Evolutionary conservation across 352 stramenopile species (phyloP), one percentile per base, ranked within the genome.

Genomic region (Pythium dissimile): DNA sequence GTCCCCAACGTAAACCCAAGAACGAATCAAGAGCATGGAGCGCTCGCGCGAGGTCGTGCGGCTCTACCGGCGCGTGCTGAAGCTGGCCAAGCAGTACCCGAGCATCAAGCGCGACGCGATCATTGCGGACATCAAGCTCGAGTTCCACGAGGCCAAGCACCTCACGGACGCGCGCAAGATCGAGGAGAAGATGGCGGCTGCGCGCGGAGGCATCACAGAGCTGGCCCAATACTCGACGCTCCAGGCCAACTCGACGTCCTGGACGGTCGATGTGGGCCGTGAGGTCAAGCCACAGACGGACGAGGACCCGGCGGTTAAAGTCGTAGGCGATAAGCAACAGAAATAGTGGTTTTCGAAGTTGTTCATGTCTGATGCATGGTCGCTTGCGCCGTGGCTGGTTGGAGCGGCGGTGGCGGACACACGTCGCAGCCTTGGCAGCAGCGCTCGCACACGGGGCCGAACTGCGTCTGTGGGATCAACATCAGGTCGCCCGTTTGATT

Each of bases 101-200:
- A 94, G 84, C 74, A 53, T 94, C 59, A 94, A 94, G 76, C 80
- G 82, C 45, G 71, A 88, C 37, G 77, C 82, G 13, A 86, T 95
- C 54, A 70, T 93, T 45, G 64, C 69, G 30, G 87, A 96, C 64
- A 92, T 94, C 66, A 90, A 92, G 68, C 67, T 74, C 37, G 79
- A 94, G 66, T 92, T 93, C 71, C 84, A 91, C 60, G 76, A 83
- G 27, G 86, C 80, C 67, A 87, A 91, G 68, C 27, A 58, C 35
- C 59, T 91, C 31, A 81, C 77, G 30, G 80, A 89, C 55, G 55
- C 72, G 27, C 66, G 66, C 38, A 65, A 72, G 47, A 87, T 95
- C 43, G 62, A 75, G 46, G 59, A 88, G 50, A 89, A 92, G 56
- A 41, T 96, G 47, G 69, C 68, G 53, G 72, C 84, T 8, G 84